Conservation (phyloP, 2,329 filamentous ascomycete genomes). For the Cordyceps farinosa region DNA sequence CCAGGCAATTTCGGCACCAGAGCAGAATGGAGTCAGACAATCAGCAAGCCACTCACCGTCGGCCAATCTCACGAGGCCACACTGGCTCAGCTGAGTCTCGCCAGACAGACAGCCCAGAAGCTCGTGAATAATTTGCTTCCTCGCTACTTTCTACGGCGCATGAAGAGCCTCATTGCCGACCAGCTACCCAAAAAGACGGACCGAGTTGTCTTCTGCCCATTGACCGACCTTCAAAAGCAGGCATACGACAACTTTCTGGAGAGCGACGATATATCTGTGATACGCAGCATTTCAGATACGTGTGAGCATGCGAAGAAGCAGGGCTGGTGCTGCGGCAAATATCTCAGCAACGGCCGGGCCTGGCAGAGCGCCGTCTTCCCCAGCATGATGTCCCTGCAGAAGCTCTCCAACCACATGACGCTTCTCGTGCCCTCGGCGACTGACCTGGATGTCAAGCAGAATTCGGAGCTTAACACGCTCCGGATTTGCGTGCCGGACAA, state of each 20-base stretch:
- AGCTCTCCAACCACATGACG: slow-evolving; percentile 89
- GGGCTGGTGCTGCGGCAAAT: slow-evolving; percentile 75
- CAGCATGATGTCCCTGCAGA: slow-evolving; percentile 75
- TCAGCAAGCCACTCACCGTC: slow-evolving; percentile 75
- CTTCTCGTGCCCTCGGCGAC: slow-evolving; percentile 68
- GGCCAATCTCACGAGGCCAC: slow-evolving; percentile 94
- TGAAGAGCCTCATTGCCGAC: slow-evolving; percentile 88
- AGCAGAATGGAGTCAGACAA: slow-evolving; percentile 72
- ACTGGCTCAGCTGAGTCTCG: slow-evolving; percentile 72
- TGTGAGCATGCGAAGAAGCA: slow-evolving; percentile 64
- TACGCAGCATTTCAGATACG: slow-evolving; percentile 62
- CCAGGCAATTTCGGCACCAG: slow-evolving; percentile 66
- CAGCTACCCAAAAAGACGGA: slow-evolving; percentile 95
- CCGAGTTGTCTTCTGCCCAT: slow-evolving; percentile 87
- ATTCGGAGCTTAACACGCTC: slow-evolving; percentile 72
- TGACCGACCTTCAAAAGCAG: slow-evolving; percentile 74
- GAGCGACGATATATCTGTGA: slow-evolving; percentile 64
- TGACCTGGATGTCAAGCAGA: slow-evolving; percentile 68
- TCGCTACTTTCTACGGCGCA: slow-evolving; percentile 83
- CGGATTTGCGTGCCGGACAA: slow-evolving; percentile 68
- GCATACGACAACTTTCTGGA: slow-evolving; percentile 79
- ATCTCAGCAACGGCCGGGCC: slow-evolving; percentile 56
- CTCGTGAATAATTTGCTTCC: slow-evolving; percentile 85
- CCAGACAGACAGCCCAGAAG: slow-evolving; percentile 76
- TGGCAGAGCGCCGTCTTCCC: slow-evolving; percentile 85